Evolutionary conservation across 345 rosid genomes (phyloP).

Genomic region (Lenwebbia sp.): DNA sequence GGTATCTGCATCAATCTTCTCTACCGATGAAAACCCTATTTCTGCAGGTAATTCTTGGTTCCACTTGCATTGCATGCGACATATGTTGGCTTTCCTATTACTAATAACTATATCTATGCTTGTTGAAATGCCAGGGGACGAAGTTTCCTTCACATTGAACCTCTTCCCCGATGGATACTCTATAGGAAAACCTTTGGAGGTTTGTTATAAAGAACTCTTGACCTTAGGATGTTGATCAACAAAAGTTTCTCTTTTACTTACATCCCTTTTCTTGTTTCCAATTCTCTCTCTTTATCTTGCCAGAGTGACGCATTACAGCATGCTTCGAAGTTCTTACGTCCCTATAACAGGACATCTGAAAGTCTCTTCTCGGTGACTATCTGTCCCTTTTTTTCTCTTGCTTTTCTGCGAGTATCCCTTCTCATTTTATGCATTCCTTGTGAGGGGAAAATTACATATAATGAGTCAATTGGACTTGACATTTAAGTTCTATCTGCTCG

Average conservation of each 20-base stretch:
- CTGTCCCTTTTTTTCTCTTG: not conserved
- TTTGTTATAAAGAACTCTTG: conserved; percentile 17
- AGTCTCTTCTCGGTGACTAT: conserved; percentile 61
- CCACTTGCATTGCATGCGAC: not conserved
- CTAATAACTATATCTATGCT: not conserved
- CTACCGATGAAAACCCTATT: not conserved
- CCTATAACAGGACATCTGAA: conserved; percentile 87
- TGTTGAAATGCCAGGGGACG: conserved; percentile 40
- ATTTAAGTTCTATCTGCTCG: not conserved
- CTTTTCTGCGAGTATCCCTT: not conserved
- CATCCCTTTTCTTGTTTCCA: conserved; percentile 2
- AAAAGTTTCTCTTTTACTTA: not conserved
- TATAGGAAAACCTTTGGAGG: conserved; percentile 72
- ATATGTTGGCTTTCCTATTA: not conserved
- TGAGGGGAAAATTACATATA: not conserved
- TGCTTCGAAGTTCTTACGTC: conserved; percentile 53
- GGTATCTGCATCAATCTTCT: not conserved
- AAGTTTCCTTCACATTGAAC: conserved; percentile 63
- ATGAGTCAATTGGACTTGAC: not conserved
- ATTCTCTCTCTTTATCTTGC: conserved; percentile 3
- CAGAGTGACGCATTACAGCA: conserved; percentile 46
- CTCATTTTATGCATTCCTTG: not conserved
- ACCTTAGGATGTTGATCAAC: not conserved
- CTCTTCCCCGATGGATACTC: conserved; percentile 75
- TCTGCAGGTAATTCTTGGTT: not conserved